A percentile compares a stretch with the other conserved stretches of the same genome.
Conservation (phyloP, 192 early-diverging fungal species). For the Paraglomus brasilianum region DNA sequence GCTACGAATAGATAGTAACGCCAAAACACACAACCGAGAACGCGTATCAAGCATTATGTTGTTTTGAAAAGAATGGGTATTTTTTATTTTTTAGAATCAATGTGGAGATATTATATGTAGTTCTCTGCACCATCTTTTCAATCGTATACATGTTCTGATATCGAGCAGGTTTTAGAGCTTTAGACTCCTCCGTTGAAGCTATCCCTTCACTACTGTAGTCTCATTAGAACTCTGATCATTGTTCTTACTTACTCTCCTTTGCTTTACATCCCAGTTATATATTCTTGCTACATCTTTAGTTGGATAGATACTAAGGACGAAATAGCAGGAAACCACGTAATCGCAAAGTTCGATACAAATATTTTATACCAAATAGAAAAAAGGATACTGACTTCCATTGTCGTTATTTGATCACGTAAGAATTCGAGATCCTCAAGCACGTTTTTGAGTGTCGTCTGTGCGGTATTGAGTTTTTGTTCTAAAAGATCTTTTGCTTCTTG, state of each 20-base stretch:
- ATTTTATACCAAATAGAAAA: conserved; percentile 22
- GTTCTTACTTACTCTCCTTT: conserved; percentile 54
- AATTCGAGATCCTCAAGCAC: conserved; percentile 90
- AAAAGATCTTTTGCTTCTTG: conserved; percentile 84
- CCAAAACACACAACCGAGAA: too few relatives aligned
- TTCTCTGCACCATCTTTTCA: too few relatives aligned
- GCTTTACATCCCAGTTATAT: conserved; percentile 97
- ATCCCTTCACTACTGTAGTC: background rate
- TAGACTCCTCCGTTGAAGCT: too few relatives aligned
- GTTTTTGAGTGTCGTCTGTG: conserved; percentile 68
- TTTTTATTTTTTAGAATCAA: too few relatives aligned
- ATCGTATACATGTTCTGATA: too few relatives aligned
- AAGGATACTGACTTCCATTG: conserved; percentile 92
- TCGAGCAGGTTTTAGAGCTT: too few relatives aligned
- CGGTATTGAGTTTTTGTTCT: conserved; percentile 69
- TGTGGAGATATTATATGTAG: too few relatives aligned
- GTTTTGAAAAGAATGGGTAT: too few relatives aligned
- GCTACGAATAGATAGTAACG: too few relatives aligned
- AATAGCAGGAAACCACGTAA: background rate
- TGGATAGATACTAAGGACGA: background rate
- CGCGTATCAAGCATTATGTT: too few relatives aligned
- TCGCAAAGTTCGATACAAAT: conserved; percentile 3
- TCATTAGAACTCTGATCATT: conserved; percentile 37
- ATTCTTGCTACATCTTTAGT: conserved; percentile 84
- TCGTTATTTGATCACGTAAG: conserved; percentile 95